Percentiles rank a stretch among this genome's conserved stretches.
These are phyloP conservation scores for Pyrus communis DNA, from an alignment of 306 rosid genomes.

Conservation along the genomic window DNA sequence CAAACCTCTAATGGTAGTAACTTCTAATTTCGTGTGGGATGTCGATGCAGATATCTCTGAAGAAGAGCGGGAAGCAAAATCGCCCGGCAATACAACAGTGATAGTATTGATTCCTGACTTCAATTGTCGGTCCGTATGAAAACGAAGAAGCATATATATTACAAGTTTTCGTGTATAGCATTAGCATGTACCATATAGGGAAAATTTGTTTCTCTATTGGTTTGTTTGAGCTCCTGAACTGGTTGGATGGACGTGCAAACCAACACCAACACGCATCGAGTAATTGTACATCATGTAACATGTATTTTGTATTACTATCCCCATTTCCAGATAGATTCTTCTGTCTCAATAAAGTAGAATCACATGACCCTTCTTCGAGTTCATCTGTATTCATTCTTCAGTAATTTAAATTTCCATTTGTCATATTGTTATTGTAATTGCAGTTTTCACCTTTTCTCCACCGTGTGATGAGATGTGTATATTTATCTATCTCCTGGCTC, in stretches of 20 bases:
- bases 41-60: slow-evolving; percentile 63
- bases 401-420: not conserved
- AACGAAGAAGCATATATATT: slow-evolving; percentile 13
- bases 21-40: slow-evolving; percentile 11
- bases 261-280: not conserved
- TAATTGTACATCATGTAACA: not conserved
- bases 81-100: slow-evolving; percentile 24
- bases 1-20: not conserved
- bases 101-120: slow-evolving; percentile 22
- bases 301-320: not conserved
- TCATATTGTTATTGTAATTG: not conserved
- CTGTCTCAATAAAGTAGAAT: not conserved
- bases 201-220: not conserved
- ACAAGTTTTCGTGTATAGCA: slow-evolving; percentile 25
- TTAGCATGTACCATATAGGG: slow-evolving; percentile 19
- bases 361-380: not conserved
- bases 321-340: not conserved
- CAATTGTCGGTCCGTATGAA: not conserved
- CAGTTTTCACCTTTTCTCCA: not conserved
- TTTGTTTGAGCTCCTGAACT: not conserved
- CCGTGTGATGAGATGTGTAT: not conserved
- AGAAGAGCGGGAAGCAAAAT: slow-evolving; percentile 42
- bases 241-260: not conserved
- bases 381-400: not conserved
- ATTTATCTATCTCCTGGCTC: too few species aligned